A percentile compares a stretch with the other conserved stretches of the same genome.
Conservation (phyloP, 1,139 yeast species). For the Blastobotrys persicus region DNA sequence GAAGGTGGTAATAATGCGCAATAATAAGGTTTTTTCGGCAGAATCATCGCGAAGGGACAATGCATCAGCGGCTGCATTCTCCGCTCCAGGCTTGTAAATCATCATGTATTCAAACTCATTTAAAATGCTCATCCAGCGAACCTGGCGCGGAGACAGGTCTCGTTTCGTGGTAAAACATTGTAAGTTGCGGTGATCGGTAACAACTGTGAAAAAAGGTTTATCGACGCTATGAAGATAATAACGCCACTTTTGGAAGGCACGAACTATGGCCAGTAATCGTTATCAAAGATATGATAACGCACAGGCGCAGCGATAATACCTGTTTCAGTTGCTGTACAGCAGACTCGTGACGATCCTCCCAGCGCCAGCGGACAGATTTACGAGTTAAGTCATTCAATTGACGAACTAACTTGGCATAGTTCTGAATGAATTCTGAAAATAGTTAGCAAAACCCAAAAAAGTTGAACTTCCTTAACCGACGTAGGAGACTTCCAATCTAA, state of each 20-base stretch:
- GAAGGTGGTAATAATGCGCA: too few species aligned
- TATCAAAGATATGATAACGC: too few species aligned
- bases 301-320: too few species aligned
- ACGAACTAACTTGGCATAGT: background rate
- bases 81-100: background rate
- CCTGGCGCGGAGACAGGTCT: too few species aligned
- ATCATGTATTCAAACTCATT: slow-evolving; percentile 1
- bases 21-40: too few species aligned
- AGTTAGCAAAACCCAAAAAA: background rate
- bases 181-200: too few species aligned
- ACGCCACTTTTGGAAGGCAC: too few species aligned
- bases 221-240: too few species aligned
- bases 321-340: background rate
- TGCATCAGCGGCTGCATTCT: slow-evolving; percentile 6
- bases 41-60: too few species aligned
- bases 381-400: background rate
- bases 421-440: background rate
- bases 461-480: background rate
- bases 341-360: background rate
- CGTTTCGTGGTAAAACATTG: too few species aligned
- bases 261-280: too few species aligned
- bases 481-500: background rate
- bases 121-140: background rate
- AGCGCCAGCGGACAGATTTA: background rate
- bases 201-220: too few species aligned